Evolutionary conservation across 2,329 filamentous ascomycete species (phyloP), one percentile per base, ranked within the genome.

Genomic region (Aspergillus oerlinghausenensis): DNA sequence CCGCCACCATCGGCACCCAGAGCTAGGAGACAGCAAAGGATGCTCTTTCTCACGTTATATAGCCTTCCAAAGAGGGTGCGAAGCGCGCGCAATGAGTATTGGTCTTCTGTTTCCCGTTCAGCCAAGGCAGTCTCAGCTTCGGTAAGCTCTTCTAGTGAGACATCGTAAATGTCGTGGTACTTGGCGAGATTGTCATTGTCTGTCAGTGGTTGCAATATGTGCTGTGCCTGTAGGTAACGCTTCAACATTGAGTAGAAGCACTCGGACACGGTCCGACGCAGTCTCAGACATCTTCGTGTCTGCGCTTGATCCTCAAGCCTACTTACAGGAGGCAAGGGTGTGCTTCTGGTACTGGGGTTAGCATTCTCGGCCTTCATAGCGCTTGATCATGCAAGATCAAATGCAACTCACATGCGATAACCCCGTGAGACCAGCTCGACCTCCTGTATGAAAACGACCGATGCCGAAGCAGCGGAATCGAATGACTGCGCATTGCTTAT

Each of bases 371-470:
- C 32, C 32, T n/a, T 38, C 6, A 38, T 38, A 38, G 49, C 49
- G 26, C 50, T 48, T 11, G 8, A 49, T 23, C 68, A 51, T 68
- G 50, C 58, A 57, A 25, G 28, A 43, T 52, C 26, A 19, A 45
- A 38, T 23, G 48, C 40, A 35, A 77, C 86, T 73, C 75, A 91
- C 86, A 96, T 81, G 75, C 90, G 83, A 73, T 96, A 97, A 23
- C 92, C 92, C 64, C 92, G 85, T 29, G 92, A 95, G 26, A 97
- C 92, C 32, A 97, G 81, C 76, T 97, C 92, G n/a, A 97, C 92
- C 75, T 97, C 92, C 72, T 96, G 92, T 60, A 97, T 88, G 58
- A 96, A 82, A 40, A 88, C 86, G 55, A 96, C 79, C 2, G 90
- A 88, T 32, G 90, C 88, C 42, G 87, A 86, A 43, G 84, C 86